phyloP scores from a whole-genome alignment of 257 asterid species.

The Petrea volubilis region DNA sequence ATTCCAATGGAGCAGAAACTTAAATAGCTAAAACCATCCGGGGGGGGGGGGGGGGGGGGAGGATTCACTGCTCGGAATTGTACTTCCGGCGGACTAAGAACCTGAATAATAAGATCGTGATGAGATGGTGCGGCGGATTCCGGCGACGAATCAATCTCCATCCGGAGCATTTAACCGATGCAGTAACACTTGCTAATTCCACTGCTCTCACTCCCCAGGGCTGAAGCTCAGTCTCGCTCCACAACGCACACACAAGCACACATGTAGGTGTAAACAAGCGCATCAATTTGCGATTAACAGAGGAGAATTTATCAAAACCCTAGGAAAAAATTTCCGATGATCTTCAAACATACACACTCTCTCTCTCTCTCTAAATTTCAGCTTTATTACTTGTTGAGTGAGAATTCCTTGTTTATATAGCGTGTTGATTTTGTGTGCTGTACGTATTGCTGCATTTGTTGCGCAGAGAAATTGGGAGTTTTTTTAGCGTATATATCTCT shows the following conservation, averaged over 20 bases:
- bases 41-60: no score
- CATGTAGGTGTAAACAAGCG: constrained; percentile 15
- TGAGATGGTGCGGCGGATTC: constrained; percentile 34
- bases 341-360: constrained; percentile 25
- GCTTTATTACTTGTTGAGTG: background rate
- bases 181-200: constrained; percentile 43
- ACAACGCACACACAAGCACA: background rate
- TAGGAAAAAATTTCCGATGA: constrained; percentile 21
- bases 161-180: constrained; percentile 51
- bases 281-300: constrained; percentile 26
- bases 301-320: constrained; percentile 38
- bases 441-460: constrained; percentile 23
- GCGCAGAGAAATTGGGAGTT: constrained; percentile 29
- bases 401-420: background rate
- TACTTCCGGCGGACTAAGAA: constrained; percentile 20
- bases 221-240: constrained; percentile 43
- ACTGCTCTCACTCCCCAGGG: constrained; percentile 60
- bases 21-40: constrained; percentile 16
- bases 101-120: constrained; percentile 60
- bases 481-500: constrained; percentile 7
- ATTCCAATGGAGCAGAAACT: constrained; percentile 11
- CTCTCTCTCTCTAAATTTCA: background rate
- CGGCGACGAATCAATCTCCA: constrained; percentile 71
- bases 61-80: background rate
- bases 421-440: background rate